Evolutionary conservation across 176 grass and related monocot genomes (phyloP), one percentile per base, ranked within the genome.

Genomic region (Olyra latifolia): DNA sequence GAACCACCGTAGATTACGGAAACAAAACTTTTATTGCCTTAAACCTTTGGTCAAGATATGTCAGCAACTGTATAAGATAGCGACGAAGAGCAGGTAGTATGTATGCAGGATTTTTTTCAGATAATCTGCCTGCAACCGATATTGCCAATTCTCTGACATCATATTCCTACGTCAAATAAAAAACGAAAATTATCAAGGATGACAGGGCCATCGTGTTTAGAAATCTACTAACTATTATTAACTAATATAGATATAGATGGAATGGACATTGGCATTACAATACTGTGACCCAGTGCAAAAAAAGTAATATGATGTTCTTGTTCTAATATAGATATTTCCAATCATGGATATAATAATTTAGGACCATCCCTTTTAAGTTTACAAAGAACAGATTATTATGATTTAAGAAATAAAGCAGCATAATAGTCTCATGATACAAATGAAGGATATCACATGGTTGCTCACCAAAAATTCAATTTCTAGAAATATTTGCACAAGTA

Each of bases 51-150:
- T 95, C 96, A 39, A 98, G 92, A 89, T 95, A 93, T 38, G 86
- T 98, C 50, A 98, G 84, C 88, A 98, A 78, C 64, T 98, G 92
- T 73, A 95, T 98, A 39, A 98, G 92, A 85, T 94, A 94, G 78
- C 92, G 96, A 64, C 96, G 96, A 90, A 98, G 92, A 40, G 96
- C 92, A 64, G 96, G 96, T 61, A 98, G 80, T 80, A 98, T 92
- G 85, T 98, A 98, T 77, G 96, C 96, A 68, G 96, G 96, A 72
- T 98, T 98, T 71, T 93, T 98, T 89, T 98, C 96, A 81, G 96
- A 98, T 73, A 98, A 86, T 87, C 96, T 91, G 62, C 96, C 92
- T 57, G 92, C 84, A 82, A 98, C 86, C 29, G 88, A 95, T 83
- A 98, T 98, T 61, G 92, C 92, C 79, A 98, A 86, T 80, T 91